Base-by-base conservation (phyloP, 2,329 filamentous ascomycete genomes). In the Beauveria medogensis region DNA sequence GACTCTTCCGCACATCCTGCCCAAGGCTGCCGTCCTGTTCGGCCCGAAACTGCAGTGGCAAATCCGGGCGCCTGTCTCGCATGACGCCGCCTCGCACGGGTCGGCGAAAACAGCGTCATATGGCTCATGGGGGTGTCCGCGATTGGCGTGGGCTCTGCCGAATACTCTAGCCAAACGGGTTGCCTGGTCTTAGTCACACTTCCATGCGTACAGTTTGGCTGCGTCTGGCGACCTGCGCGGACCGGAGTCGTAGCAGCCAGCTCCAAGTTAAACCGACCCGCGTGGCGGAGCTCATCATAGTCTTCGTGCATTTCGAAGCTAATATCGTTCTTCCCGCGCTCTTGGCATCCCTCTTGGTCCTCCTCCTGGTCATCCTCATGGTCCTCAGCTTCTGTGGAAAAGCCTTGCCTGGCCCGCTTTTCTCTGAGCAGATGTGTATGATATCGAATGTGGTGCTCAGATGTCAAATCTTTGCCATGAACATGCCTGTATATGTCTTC, bases 391-490 rank as follows among this genome's bases (percentile, higher is more conserved):
- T 52, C 47, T 7, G 16, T 14, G 12, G 56, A 22, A 4, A 59
- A 12, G 9, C 56, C 40, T 37, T 52, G 47, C 4, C 24, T 40
- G 14, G 24, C 47, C 3, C n/a, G 56, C 18, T 14, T 51, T 14
- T 34, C 26, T 14, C 26, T 59, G 40, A 59, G 56, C 12, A 59
- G 14, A 52, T 16, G 56, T 20, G 56, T 59, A 30, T 59, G 56
- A 10, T 59, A 59, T 9, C 56, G 47, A 30, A 59, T 59, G 26
- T 59, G 56, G 24, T 59, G 56, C 24, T 59, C 56, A 34, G 56
- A 59, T 24, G 56, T 59, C 47, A 59, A 40, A 2, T 59, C 26
- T 7, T 52, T 30, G n/a, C 56, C 56, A 22, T 44, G 56, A 10
- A 59, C 47, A 28, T 44, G 44, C 14, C 44, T 59, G 12, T 59